These are phyloP conservation scores for Penicillium samsonianum DNA, from an alignment of 495 filamentous ascomycete species.

Conservation along the genomic window DNA sequence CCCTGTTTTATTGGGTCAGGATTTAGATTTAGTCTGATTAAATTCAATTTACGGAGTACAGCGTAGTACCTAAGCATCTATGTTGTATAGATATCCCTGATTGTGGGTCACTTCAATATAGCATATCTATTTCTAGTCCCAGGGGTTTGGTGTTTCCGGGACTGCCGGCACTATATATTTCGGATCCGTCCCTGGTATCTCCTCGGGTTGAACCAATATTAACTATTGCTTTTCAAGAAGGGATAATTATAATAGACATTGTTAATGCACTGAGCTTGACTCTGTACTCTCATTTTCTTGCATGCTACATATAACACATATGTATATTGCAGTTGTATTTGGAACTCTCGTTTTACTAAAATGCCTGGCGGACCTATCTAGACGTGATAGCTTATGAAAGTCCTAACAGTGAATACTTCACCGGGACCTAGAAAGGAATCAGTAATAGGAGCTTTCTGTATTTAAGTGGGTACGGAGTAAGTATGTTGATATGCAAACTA, in stretches of 20 bases:
- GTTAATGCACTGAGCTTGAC: not conserved
- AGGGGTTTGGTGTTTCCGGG: not conserved
- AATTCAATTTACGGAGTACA: not conserved
- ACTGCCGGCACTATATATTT: not conserved
- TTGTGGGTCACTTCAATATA: not conserved
- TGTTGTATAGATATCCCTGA: not conserved
- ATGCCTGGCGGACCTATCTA: not conserved
- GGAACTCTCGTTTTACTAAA: not conserved
- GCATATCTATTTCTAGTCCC: not conserved
- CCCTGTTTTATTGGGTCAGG: too few relatives aligned
- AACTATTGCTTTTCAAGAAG: not conserved
- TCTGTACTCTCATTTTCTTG: not conserved
- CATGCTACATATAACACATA: not conserved
- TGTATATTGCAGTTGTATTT: not conserved
- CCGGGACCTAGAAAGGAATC: not conserved
- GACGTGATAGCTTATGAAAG: not conserved
- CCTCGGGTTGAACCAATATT: not conserved
- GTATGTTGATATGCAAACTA: not conserved
- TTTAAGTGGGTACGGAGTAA: not conserved
- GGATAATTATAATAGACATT: too few relatives aligned
- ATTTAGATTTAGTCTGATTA: not conserved
- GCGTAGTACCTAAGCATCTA: too few relatives aligned
- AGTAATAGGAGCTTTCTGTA: not conserved
- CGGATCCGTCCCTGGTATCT: not conserved
- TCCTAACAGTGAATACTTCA: not conserved